A percentile compares a stretch with the other conserved stretches of the same genome.
These are phyloP conservation scores for Galeopsis tetrahit DNA, from an alignment of 257 asterid genomes.

Conservation along the genomic window DNA sequence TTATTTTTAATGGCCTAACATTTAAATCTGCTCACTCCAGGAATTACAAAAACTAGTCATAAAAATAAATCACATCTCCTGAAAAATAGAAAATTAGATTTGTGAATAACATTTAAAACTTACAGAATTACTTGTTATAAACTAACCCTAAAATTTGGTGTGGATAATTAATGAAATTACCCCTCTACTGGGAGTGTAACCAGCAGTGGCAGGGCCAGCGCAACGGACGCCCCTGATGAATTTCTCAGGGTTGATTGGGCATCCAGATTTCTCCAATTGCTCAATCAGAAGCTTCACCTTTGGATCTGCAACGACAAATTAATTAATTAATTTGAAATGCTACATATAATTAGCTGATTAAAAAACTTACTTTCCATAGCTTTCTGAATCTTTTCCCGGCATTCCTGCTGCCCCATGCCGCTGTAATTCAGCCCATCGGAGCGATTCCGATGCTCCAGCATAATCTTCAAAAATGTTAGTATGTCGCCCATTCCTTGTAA, in stretches of 20 bases:
- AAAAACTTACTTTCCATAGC: conserved; percentile 48
- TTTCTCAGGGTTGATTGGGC: conserved; percentile 43
- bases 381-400: conserved; percentile 52
- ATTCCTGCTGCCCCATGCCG: conserved; percentile 47
- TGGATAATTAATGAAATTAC: conserved; percentile 15
- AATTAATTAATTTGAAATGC: not conserved
- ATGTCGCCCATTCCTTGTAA: conserved; percentile 4
- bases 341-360: not conserved
- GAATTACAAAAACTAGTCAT: not conserved
- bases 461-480: not conserved
- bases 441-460: not conserved
- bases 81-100: not conserved
- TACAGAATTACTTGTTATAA: no score
- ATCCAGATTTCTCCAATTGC: conserved; percentile 64
- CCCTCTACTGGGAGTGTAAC: conserved; percentile 52
- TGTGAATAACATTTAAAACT: no score
- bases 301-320: conserved; percentile 47
- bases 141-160: not conserved
- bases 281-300: conserved; percentile 62
- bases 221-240: conserved; percentile 55
- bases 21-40: not conserved
- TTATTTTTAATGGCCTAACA: not conserved
- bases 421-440: conserved; percentile 17
- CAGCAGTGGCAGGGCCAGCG: conserved; percentile 37
- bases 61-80: not conserved